A percentile compares a stretch with the other conserved stretches of the same genome.
Evolutionary conservation across 2,329 filamentous ascomycete genomes (phyloP).

Genomic region (Calonectria fujianensis): DNA sequence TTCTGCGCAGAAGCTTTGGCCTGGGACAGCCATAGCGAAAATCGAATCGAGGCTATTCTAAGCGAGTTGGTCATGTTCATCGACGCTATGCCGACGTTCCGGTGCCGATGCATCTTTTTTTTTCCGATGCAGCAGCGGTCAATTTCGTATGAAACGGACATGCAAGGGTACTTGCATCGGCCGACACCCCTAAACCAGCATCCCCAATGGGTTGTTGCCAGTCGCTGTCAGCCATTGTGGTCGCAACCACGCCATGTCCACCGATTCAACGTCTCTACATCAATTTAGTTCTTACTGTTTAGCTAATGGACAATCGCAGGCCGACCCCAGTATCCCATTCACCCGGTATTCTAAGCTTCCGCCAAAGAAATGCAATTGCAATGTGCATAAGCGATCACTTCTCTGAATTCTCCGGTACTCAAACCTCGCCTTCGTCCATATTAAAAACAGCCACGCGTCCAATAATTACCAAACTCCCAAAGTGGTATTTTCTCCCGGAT

Average conservation of each 20-base stretch:
- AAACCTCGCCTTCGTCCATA: background rate
- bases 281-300: background rate
- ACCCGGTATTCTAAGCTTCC: background rate
- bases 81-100: conserved; percentile 9
- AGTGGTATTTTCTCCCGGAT: background rate
- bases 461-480: background rate
- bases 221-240: background rate
- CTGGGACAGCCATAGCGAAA: background rate
- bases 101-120: conserved; percentile 11
- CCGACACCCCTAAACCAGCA: background rate
- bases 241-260: background rate
- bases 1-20: background rate
- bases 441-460: background rate
- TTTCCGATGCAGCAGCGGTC: conserved; percentile 12
- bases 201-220: background rate
- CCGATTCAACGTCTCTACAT: background rate
- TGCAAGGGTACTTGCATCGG: conserved; percentile 15
- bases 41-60: background rate
- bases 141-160: conserved; percentile 19
- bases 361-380: background rate
- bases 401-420: background rate
- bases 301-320: background rate
- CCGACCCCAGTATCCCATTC: background rate
- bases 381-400: background rate
- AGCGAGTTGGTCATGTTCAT: conserved; percentile 17